Evolutionary conservation across 2,329 filamentous ascomycete genomes (phyloP).

Genomic region (Fusarium siculi): DNA sequence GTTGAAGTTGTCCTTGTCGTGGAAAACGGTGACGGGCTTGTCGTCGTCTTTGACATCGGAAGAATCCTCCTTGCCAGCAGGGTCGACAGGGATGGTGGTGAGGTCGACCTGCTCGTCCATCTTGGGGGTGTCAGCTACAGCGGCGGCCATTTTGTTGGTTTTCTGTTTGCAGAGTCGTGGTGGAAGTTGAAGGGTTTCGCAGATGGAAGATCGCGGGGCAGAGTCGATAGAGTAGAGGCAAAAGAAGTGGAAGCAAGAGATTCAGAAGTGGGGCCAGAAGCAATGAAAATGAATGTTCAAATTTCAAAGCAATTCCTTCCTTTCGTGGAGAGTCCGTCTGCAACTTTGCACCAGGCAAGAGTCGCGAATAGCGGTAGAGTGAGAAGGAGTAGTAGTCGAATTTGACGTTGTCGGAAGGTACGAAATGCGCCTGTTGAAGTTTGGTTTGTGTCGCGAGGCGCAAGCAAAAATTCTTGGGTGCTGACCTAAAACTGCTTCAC

Average conservation of each 20-base stretch:
- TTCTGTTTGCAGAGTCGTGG: constrained; percentile 20
- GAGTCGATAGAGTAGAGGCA: constrained; percentile 32
- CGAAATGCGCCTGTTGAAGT: constrained; percentile 34
- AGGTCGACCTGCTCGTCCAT: constrained; percentile 71
- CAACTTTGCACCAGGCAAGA: constrained; percentile 56
- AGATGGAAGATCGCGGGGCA: constrained; percentile 46
- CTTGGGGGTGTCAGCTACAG: constrained; percentile 48
- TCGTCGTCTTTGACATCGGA: constrained; percentile 60
- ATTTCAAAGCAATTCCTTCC: constrained; percentile 45
- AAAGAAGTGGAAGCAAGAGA: constrained; percentile 37
- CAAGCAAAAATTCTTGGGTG: constrained; percentile 42
- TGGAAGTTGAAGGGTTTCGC: constrained; percentile 22
- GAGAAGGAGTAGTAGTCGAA: constrained; percentile 21
- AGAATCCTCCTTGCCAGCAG: constrained; percentile 66
- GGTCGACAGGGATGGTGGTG: constrained; percentile 74
- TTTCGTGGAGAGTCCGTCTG: constrained; percentile 19
- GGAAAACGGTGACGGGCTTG: constrained; percentile 91
- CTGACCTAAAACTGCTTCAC: constrained; percentile 38
- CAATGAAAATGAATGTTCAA: constrained; percentile 28
- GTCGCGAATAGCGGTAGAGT: constrained; percentile 11
- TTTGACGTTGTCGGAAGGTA: constrained; percentile 35
- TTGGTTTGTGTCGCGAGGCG: constrained; percentile 36
- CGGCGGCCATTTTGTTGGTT: constrained; percentile 50
- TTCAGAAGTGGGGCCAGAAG: constrained; percentile 30
- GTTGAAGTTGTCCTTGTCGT: constrained; percentile 98